phyloP scores from a whole-genome alignment of 176 grass and related monocot genomes.

The Hordeum vulgare region MorexV3_pseudomolecules_assembly NC_058519.1:599074153-599074652 shows the following conservation, averaged over 20 bases:
- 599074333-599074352: not conserved
- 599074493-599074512: not conserved
- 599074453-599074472: not conserved
- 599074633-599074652: not conserved
- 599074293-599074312: not conserved
- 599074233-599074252: not conserved
- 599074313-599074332: not conserved
- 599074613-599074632: not conserved
- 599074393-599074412: not conserved
- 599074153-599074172: not conserved
- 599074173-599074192: not conserved
- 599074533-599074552: not conserved
- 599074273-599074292: not conserved
- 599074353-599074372: not conserved
- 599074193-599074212: not conserved
- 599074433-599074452: not conserved
- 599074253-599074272: not conserved
- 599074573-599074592: not conserved
- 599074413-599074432: not conserved
- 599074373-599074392: not conserved
- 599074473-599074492: not conserved
- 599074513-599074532: not conserved
- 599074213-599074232: not conserved
- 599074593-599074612: not conserved
- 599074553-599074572: not conserved